A percentile compares a stretch with the other conserved stretches of the same genome.
Evolutionary conservation across 2,329 filamentous ascomycete genomes (phyloP).

Genomic region (Karstenula rhodostoma): DNA sequence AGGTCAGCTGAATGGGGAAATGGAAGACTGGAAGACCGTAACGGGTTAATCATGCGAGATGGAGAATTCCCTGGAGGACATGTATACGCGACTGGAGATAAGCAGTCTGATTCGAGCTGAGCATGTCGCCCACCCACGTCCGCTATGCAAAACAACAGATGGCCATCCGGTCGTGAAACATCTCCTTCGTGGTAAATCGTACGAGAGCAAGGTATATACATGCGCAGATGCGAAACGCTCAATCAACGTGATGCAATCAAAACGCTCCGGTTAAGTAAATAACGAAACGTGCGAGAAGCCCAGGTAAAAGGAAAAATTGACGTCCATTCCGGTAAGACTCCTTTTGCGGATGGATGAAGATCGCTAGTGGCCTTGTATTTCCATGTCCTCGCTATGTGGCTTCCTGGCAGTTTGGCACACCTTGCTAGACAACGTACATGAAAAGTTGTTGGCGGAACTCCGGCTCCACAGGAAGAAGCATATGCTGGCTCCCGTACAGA

Average conservation of each 20-base stretch:
- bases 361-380: conserved; percentile 1
- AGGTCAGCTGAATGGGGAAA: conserved; percentile 21
- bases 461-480: conserved; percentile 19
- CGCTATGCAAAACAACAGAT: conserved; percentile 43
- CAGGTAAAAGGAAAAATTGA: background rate
- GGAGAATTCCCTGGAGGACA: conserved; percentile 11
- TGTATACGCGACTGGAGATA: conserved; percentile 18
- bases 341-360: background rate
- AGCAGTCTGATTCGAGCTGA: conserved; percentile 28
- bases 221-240: conserved; percentile 28
- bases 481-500: conserved; percentile 24
- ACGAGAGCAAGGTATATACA: conserved; percentile 46
- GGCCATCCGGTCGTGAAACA: conserved; percentile 45
- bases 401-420: conserved; percentile 7
- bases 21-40: conserved; percentile 18
- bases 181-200: conserved; percentile 35
- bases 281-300: conserved; percentile 15
- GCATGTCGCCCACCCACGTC: conserved; percentile 30
- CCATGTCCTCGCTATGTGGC: conserved; percentile 6
- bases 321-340: conserved; percentile 6
- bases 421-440: conserved; percentile 27
- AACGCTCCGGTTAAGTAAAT: conserved; percentile 21
- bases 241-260: conserved; percentile 30
- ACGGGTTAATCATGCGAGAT: conserved; percentile 7
- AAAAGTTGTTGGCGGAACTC: conserved; percentile 20